These are phyloP conservation scores for Chaetomium sp. DNA, from an alignment of 2,329 filamentous ascomycete genomes.

Conservation along the genomic window DNA sequence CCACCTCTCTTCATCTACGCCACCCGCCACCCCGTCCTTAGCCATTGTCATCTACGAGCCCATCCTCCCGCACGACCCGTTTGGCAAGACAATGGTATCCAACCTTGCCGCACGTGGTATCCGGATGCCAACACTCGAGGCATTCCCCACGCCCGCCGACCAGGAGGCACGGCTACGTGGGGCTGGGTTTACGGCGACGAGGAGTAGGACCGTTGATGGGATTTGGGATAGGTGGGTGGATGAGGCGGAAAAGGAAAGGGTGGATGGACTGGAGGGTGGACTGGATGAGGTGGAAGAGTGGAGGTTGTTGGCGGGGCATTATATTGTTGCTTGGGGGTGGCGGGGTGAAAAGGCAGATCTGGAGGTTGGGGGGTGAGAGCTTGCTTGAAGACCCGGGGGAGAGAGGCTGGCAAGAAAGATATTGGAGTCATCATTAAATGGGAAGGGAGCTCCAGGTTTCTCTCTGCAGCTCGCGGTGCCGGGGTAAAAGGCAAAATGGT, in stretches of 20 bases:
- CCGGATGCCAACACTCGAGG: slow-evolving; percentile 71
- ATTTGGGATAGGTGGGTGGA: slow-evolving; percentile 74
- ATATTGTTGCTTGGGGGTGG: slow-evolving; percentile 86
- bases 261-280: slow-evolving; percentile 73
- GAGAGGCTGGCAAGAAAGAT: neutral
- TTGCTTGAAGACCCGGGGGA: neutral
- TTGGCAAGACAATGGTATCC: slow-evolving; percentile 85
- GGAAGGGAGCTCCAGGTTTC: no score
- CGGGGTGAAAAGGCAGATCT: slow-evolving; percentile 42
- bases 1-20: slow-evolving; percentile 38
- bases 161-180: slow-evolving; percentile 61
- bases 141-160: slow-evolving; percentile 60
- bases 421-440: neutral
- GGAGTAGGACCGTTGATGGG: slow-evolving; percentile 20
- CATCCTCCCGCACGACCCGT: slow-evolving; percentile 73
- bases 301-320: slow-evolving; percentile 79
- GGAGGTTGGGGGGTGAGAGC: slow-evolving; percentile 1
- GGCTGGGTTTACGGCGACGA: slow-evolving; percentile 51
- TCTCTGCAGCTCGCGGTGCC: no score
- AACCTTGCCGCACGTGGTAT: slow-evolving; percentile 82
- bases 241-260: slow-evolving; percentile 65
- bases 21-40: slow-evolving; percentile 39
- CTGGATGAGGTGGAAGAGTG: slow-evolving; percentile 96
- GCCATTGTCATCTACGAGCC: slow-evolving; percentile 81
- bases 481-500: no score